A percentile compares a stretch with the other conserved stretches of the same genome.
Evolutionary conservation across 2,329 filamentous ascomycete genomes (phyloP).

Genomic region (Fusarium graminum): DNA sequence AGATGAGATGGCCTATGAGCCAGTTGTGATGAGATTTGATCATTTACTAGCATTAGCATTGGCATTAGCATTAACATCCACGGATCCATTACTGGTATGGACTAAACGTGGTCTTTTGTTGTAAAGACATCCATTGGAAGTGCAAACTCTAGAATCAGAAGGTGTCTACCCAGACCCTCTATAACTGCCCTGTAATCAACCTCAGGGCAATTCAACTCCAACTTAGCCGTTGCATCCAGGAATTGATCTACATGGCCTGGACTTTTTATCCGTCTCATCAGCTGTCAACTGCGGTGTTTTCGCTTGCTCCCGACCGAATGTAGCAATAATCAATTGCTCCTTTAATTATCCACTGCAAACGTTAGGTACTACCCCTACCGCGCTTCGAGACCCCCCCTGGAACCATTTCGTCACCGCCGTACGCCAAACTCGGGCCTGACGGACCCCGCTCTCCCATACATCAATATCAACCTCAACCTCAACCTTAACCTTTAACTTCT

Average conservation of each 20-base stretch:
- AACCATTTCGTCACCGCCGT: slow-evolving; percentile 49
- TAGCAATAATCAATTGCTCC: slow-evolving; percentile 11
- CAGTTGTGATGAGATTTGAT: slow-evolving; percentile 19
- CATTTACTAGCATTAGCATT: not conserved
- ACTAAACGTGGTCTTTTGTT: slow-evolving; percentile 11
- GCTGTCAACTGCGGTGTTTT: slow-evolving; percentile 28
- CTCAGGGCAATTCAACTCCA: not conserved
- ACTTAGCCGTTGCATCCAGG: slow-evolving; percentile 6
- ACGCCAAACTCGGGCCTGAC: slow-evolving; percentile 37
- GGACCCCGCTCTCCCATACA: slow-evolving; percentile 46
- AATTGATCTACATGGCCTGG: not conserved
- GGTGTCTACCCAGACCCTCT: slow-evolving; percentile 9
- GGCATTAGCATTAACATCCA: not conserved
- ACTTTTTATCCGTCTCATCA: slow-evolving; percentile 12
- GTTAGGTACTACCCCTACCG: slow-evolving; percentile 30
- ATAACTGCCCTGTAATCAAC: not conserved
- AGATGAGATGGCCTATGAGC: slow-evolving; percentile 21
- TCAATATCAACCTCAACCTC: slow-evolving; percentile 16
- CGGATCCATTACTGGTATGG: not conserved
- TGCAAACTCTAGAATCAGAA: slow-evolving; percentile 21
- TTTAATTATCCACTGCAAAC: slow-evolving; percentile 4
- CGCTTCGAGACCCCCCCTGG: slow-evolving; percentile 30
- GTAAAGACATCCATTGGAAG: not conserved
- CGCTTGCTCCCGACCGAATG: slow-evolving; percentile 13
- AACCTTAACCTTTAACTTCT: slow-evolving; percentile 33